Percentiles rank a stretch among this genome's conserved stretches.
These are phyloP conservation scores for Miscanthus sacchariflorus DNA, from an alignment of 202 grass and related monocot species.

Conservation along the genomic window DNA sequence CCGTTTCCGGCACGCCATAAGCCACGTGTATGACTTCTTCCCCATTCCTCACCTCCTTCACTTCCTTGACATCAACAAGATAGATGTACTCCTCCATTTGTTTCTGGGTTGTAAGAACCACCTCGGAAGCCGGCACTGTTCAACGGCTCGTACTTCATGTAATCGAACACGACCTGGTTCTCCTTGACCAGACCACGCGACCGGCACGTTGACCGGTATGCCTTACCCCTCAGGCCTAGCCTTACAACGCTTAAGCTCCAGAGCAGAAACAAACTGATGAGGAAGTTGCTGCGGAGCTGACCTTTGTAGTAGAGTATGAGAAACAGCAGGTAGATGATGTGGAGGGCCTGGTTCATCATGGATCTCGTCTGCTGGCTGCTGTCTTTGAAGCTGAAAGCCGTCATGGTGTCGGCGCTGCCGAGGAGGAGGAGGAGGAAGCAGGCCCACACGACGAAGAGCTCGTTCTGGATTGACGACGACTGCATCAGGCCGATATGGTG, in stretches of 20 bases:
- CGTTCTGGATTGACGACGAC: slow-evolving; percentile 33
- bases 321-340: slow-evolving; percentile 36
- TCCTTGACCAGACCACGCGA: slow-evolving; percentile 28
- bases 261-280: not conserved
- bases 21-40: not conserved
- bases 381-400: slow-evolving; percentile 42
- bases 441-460: slow-evolving; percentile 46
- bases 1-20: not conserved
- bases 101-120: not conserved
- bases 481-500: slow-evolving; percentile 44
- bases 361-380: slow-evolving; percentile 29
- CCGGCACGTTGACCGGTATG: slow-evolving; percentile 18
- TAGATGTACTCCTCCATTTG: slow-evolving; percentile 41
- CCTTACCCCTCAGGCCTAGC: slow-evolving; percentile 7
- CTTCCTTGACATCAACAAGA: slow-evolving; percentile 29
- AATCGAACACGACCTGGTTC: slow-evolving; percentile 27
- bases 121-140: not conserved
- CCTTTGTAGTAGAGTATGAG: slow-evolving; percentile 44
- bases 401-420: slow-evolving; percentile 43
- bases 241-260: slow-evolving; percentile 23
- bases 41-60: not conserved
- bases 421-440: slow-evolving; percentile 46
- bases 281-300: slow-evolving; percentile 2
- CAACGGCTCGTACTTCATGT: slow-evolving; percentile 2
- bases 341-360: slow-evolving; percentile 44